Conservation (phyloP, 441 rosid genomes). For the Adansonia rubrostipa region DNA sequence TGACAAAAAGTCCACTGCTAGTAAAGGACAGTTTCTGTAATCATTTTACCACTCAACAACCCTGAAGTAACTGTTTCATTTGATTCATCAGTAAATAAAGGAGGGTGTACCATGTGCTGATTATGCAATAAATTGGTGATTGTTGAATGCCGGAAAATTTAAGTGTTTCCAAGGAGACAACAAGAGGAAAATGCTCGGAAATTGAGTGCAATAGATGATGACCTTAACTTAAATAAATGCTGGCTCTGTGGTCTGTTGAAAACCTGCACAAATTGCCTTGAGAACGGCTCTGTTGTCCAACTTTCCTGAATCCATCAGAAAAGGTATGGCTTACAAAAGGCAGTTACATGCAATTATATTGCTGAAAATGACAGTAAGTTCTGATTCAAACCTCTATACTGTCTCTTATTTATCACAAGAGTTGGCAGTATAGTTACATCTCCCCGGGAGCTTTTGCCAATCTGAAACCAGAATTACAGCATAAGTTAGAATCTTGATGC, state of each 20-base stretch:
- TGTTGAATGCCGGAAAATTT: background rate
- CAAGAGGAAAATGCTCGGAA: background rate
- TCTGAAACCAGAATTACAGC: constrained; percentile 41
- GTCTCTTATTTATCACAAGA: constrained; percentile 79
- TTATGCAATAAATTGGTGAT: background rate
- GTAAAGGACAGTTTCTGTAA: background rate
- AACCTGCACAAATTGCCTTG: constrained; percentile 93
- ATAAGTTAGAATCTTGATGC: background rate
- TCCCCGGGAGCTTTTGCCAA: constrained; percentile 80
- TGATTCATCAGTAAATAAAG: background rate
- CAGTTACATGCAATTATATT: constrained; percentile 16
- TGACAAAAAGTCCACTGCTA: background rate
- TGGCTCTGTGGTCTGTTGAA: constrained; percentile 86
- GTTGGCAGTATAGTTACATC: constrained; percentile 96
- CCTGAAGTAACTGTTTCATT: background rate
- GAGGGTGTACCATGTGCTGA: background rate
- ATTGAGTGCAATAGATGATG: constrained; percentile 23
- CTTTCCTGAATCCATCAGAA: constrained; percentile 62
- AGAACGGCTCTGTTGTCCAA: constrained; percentile 80
- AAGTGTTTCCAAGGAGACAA: constrained; percentile 1
- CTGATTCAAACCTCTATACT: constrained; percentile 75
- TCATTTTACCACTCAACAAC: constrained; percentile 12
- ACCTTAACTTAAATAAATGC: constrained; percentile 84
- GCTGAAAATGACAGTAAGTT: background rate
- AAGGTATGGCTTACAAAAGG: constrained; percentile 16